Conservation (phyloP, 2,329 filamentous ascomycete species). For the Epichloe festucae region DNA sequence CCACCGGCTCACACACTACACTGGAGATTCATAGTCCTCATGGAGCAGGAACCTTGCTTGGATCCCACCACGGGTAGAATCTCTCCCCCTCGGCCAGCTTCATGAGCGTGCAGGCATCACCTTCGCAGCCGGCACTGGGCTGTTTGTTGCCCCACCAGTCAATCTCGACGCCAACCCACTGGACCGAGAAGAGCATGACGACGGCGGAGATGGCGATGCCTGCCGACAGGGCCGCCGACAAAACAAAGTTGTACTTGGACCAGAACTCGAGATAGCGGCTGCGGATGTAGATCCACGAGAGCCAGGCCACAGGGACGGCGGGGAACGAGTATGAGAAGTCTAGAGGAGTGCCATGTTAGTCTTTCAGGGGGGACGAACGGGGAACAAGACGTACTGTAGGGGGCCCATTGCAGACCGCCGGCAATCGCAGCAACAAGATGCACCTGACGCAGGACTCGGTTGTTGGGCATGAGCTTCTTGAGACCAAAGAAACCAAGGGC, state of each 20-base stretch:
- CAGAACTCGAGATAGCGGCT: constrained; percentile 32
- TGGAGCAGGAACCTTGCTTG: constrained; percentile 11
- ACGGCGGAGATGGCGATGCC: constrained; percentile 33
- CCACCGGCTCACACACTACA: too few species aligned
- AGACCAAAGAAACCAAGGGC: constrained; percentile 24
- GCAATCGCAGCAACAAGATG: constrained; percentile 30
- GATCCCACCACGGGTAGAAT: constrained; percentile 17
- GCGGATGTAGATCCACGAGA: constrained; percentile 36
- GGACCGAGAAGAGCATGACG: constrained; percentile 34
- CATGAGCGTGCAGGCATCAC: constrained; percentile 11
- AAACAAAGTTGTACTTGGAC: constrained; percentile 35
- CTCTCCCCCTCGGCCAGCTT: constrained; percentile 13
- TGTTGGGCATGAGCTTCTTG: constrained; percentile 20
- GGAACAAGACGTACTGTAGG: constrained; percentile 20
- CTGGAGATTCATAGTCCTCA: not conserved
- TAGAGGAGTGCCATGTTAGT: not conserved
- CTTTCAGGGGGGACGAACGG: not conserved
- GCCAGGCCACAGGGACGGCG: constrained; percentile 31
- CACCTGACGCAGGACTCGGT: constrained; percentile 22
- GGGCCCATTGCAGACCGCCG: constrained; percentile 26
- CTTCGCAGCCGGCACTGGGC: constrained; percentile 13
- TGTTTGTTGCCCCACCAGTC: constrained; percentile 34
- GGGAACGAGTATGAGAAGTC: constrained; percentile 31
- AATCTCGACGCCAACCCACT: constrained; percentile 23
- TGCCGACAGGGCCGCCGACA: constrained; percentile 31